Base-by-base conservation (phyloP, 805 yeast genomes). In the Priceomyces medius region DNA sequence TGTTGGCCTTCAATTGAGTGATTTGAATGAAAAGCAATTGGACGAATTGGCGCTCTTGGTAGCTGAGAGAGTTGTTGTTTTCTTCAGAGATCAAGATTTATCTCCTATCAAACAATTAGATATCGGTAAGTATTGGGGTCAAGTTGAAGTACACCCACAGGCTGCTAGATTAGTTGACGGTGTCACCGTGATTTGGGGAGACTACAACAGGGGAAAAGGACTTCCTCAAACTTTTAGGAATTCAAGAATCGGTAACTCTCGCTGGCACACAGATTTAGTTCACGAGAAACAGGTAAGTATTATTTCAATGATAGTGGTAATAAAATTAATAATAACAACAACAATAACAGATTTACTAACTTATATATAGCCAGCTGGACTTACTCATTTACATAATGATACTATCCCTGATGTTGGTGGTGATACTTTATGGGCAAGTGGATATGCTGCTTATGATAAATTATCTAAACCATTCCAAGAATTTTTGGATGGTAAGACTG, bases 401-500 rank as follows among this genome's bases (percentile, higher is more conserved):
- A 46, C 63, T 12, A 62, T 74, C 50, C 78, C 77, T 18, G 48
- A 47, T 1, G 68, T 67, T 21, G 81, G 81, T 36, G 82, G 81
- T 44, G 82, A 77, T 54, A 77, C 83, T 13, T 45, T 64, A 14
- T 77, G 79, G 79, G 55, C 76, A 3, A 70, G 77, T 33, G 81
- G 81, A n/a, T 77, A 76, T 48, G 81, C 70, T 37, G 78, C 81
- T 31, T 77, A 73, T 54, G 82, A 77, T 50, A 74, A 73, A 56
- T 63, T 77, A 41, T 74, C 80, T 2, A 77, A 76, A 17, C 73
- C 73, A 1, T 63, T 77, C 39, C 74, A 73, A 54, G 45, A 63
- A 46, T 77, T 76, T 53, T 63, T 76, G 51, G 81, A 77, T 45
- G 79, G 79, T n/a, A 74, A 75, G 58, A 61, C 66, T 10, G 80